Base-by-base conservation (phyloP, 257 asterid genomes). In the Nicotiana tomentosiformis region DNA sequence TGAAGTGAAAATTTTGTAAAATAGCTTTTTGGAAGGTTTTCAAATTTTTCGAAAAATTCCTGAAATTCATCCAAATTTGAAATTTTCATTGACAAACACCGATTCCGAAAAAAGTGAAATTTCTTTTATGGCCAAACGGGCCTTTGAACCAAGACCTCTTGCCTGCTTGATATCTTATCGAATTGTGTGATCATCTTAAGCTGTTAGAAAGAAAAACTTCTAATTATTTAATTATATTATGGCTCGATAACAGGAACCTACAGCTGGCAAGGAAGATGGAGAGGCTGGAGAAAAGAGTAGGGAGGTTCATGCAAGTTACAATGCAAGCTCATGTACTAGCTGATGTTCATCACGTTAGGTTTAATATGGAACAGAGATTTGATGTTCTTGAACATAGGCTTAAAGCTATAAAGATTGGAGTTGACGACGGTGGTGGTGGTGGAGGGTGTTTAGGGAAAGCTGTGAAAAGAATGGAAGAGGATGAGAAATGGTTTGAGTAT, bases 251-350 rank as follows among this genome's bases (percentile, higher is more conserved):
- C 46, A 76, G 88, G 66, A 93, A 91, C 84, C 2, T 90, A 4
- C 95, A 89, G 51, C 69, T 92, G n/a, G 87, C 99, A 1, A 83
- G 82, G 55, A 93, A 91, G 82, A 90, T 95, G 98, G 99, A 95
- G 92, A 92, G 90, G 82, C 83, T 95, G 20, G 98, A 91, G 86
- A 91, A 91, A 85, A 84, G 66, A 30, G 91, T 93, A 1, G 87
- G 92, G 1, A 81, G 88, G 86, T 95, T 95, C 86, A 86, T 95
- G 83, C 83, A 90, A 3, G 94, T 95, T 0, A 83, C 85, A 64
- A 82, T 85, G 87, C 97, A 90, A 88, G 97, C 93, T 29, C 97
- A 93, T 86, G 93, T 95, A 68, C 90, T 95, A 46, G 99, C 99
- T 0, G 99, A 95, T 51, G 98, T 95, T 23, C 99, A 95, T 76